A percentile compares a stretch with the other conserved stretches of the same genome.
These are phyloP conservation scores for Coemansia sp. DNA, from an alignment of 192 early-diverging fungal genomes.

Conservation along the genomic window DNA sequence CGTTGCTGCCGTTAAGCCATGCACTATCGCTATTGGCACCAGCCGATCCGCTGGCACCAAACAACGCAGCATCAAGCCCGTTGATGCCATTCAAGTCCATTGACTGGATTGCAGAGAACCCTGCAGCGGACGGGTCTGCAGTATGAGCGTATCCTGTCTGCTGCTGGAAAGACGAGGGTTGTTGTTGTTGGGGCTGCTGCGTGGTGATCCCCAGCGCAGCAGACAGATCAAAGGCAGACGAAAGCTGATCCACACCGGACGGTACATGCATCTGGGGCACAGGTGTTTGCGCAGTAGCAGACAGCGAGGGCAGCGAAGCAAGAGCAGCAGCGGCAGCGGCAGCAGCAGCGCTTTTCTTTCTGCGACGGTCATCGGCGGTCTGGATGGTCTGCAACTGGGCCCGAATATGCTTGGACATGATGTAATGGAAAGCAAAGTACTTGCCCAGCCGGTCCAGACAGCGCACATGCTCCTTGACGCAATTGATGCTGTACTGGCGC, in stretches of 20 bases:
- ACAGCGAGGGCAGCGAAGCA: conserved; percentile 9
- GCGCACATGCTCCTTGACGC: conserved; percentile 48
- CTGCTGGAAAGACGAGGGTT: neutral
- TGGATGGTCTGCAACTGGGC: conserved; percentile 52
- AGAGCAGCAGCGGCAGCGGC: conserved; percentile 7
- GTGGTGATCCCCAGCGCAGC: conserved; percentile 16
- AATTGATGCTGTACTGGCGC: conserved; percentile 56
- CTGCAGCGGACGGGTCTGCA: neutral
- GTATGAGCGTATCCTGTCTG: neutral
- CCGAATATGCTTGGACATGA: conserved; percentile 56
- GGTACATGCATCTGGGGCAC: neutral
- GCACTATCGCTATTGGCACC: neutral
- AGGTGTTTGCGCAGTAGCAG: neutral
- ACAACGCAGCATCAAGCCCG: neutral
- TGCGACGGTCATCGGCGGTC: conserved; percentile 22
- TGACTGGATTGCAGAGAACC: neutral
- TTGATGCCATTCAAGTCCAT: neutral
- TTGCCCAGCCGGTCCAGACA: conserved; percentile 48
- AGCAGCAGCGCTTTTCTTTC: conserved; percentile 7
- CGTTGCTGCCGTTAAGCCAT: conserved; percentile 2
- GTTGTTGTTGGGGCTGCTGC: neutral
- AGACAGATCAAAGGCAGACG: conserved; percentile 16
- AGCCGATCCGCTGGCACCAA: neutral
- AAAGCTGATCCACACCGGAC: neutral
- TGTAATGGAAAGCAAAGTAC: conserved; percentile 55